These are phyloP conservation scores for Fomitiporia mediterranea DNA, from an alignment of 1,284 basidiomycete species.

Conservation along the genomic window DNA sequence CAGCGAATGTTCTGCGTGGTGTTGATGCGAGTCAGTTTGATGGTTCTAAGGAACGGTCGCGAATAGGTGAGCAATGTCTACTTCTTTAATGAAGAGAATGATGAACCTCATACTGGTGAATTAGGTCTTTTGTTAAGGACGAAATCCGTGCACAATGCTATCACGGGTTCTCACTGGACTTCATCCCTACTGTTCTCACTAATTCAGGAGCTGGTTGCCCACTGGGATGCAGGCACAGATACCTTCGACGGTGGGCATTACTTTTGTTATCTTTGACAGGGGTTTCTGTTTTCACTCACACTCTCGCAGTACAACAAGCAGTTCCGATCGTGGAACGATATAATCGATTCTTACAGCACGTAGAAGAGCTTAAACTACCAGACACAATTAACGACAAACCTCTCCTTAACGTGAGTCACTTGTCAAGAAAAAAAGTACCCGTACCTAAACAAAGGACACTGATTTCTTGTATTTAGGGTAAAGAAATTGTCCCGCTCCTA, in stretches of 20 bases:
- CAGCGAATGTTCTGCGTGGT: conserved; percentile 45
- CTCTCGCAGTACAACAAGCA: conserved; percentile 38
- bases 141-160: conserved; percentile 57
- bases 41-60: conserved; percentile 44
- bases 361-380: conserved; percentile 61
- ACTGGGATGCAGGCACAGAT: conserved; percentile 43
- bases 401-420: conserved; percentile 66
- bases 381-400: conserved; percentile 63
- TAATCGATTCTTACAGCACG: conserved; percentile 54
- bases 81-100: not conserved
- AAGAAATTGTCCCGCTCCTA: conserved; percentile 55
- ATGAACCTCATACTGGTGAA: not conserved
- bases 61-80: conserved; percentile 45
- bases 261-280: conserved; percentile 15
- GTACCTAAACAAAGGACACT: not conserved
- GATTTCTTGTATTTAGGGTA: conserved; percentile 51
- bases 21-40: conserved; percentile 36
- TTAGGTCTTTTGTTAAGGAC: conserved; percentile 66
- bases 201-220: conserved; percentile 61
- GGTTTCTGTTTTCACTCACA: not conserved
- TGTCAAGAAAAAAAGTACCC: not conserved
- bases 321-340: conserved; percentile 53
- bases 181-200: conserved; percentile 72
- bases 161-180: conserved; percentile 65
- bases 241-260: conserved; percentile 44